Evolutionary conservation across 345 rosid species (phyloP), one percentile per base, ranked within the genome.

Genomic region (Acer yangbiense): DNA sequence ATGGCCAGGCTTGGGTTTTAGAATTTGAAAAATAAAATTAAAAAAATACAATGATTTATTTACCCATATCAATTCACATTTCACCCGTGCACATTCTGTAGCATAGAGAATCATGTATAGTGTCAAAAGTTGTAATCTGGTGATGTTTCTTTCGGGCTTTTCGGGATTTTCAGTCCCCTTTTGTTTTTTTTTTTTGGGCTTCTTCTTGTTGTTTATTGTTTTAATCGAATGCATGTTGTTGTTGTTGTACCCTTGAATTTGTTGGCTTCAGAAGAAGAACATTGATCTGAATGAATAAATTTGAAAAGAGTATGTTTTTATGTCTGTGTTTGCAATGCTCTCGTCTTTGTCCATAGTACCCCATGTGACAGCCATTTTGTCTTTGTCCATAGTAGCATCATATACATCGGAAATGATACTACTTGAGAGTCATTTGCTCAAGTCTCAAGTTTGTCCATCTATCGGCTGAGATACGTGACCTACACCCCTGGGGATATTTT

Each of bases 1-100:
- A 87, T 96, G 99, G 99, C 87, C 96, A 46, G 91, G 94, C 62
- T 84, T 93, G 80, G 99, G 99, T 69, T 94, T 97, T 83, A 91
- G 90, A 83, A 84, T 86, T 82, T 97, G 87, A 91, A 60, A 55
- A 8, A 14, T 2, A 60, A 69, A 71, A 55, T 6, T 10, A 23
- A 50, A 50, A 16, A 54, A 54, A 1, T 1, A 60, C 27, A 20
- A 20, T n/a, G 8, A 60, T 60, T 9, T 46, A 46, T 6, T 63
- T 69, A 2, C 41, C 57, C 78, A 12, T 67, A 79, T 82, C 83
- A 72, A 77, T 80, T 61, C 58, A 14, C 48, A 63, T 72, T 63
- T 68, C 64, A 44, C 74, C 76, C 74, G 25, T 78, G 84, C 90
- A 78, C 80, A 68, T 73, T 78, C 74, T 86, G 89, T 89, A 88